Percentiles rank a stretch among this genome's conserved stretches.
These are phyloP conservation scores for Sporothrix luriei DNA, from an alignment of 2,329 filamentous ascomycete genomes.

Conservation along the genomic window DNA sequence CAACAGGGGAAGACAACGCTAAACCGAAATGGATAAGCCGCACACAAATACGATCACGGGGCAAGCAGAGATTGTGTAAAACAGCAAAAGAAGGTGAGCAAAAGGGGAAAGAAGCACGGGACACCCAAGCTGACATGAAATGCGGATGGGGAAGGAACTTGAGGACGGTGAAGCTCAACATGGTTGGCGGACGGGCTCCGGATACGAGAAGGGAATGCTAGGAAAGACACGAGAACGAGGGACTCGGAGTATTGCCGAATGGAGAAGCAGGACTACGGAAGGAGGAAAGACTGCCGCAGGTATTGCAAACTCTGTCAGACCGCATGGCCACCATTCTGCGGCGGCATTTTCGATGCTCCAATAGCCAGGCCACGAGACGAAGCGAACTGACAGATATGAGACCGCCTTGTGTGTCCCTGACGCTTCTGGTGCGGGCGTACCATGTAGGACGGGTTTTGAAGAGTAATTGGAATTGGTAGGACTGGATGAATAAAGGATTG, in stretches of 20 bases:
- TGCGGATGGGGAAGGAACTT: neutral
- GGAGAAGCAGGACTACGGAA: neutral
- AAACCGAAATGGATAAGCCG: constrained; percentile 24
- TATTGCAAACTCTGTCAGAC: too few relatives aligned
- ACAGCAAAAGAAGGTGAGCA: constrained; percentile 13
- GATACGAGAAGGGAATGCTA: neutral
- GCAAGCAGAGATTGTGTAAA: constrained; percentile 14
- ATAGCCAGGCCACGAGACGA: too few relatives aligned
- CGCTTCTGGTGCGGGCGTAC: too few relatives aligned
- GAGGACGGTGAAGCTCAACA: neutral
- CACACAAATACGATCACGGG: constrained; percentile 23
- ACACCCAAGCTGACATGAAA: neutral
- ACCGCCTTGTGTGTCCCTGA: too few relatives aligned
- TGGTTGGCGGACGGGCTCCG: neutral
- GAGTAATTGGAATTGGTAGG: too few relatives aligned
- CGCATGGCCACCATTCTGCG: too few relatives aligned
- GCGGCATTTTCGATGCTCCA: too few relatives aligned
- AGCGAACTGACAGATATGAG: too few relatives aligned
- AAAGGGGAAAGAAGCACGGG: constrained; percentile 24
- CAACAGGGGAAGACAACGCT: neutral
- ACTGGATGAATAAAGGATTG: too few relatives aligned
- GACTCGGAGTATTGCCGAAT: neutral
- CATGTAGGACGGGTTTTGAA: too few relatives aligned
- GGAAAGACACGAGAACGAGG: neutral
- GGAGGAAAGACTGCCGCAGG: too few relatives aligned